Percentiles rank a stretch among this genome's conserved stretches.
phyloP scores from a whole-genome alignment of 495 filamentous ascomycete genomes.

The Lophium mytilinum region DNA sequence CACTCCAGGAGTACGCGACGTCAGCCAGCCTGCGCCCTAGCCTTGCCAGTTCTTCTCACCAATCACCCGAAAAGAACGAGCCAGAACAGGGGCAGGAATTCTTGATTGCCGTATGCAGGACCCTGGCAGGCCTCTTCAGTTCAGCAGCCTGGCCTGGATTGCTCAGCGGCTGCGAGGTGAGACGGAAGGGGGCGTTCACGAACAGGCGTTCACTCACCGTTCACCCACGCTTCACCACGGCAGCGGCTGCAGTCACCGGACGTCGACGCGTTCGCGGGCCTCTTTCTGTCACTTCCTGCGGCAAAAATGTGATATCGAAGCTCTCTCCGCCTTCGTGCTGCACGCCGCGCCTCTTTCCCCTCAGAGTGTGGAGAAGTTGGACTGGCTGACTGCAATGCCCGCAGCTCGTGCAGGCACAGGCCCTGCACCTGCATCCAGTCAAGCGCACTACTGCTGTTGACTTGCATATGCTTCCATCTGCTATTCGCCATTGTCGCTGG shows the following conservation, averaged over 20 bases:
- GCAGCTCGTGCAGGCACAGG: slow-evolving; percentile 3
- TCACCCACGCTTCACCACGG: too few relatives aligned
- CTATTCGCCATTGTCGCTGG: slow-evolving; percentile 9
- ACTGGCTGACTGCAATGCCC: neutral
- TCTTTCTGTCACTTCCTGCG: too few relatives aligned
- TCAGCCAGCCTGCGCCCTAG: neutral
- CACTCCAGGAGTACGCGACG: neutral
- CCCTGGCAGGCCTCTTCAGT: neutral
- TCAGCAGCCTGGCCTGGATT: too few relatives aligned
- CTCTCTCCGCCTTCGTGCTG: too few relatives aligned
- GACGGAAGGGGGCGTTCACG: too few relatives aligned
- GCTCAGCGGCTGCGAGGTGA: too few relatives aligned
- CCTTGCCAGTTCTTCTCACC: neutral
- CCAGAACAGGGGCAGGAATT: neutral
- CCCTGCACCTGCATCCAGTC: slow-evolving; percentile 10
- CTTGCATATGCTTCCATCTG: slow-evolving; percentile 15
- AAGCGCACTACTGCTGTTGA: slow-evolving; percentile 21
- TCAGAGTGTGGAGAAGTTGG: neutral
- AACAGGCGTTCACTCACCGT: too few relatives aligned
- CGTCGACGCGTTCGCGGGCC: too few relatives aligned
- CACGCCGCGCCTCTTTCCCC: neutral
- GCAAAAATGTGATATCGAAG: too few relatives aligned
- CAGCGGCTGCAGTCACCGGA: too few relatives aligned
- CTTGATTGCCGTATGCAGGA: neutral
- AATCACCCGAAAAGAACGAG: slow-evolving; percentile 1